Percentiles rank a stretch among this genome's conserved stretches.
Evolutionary conservation across 345 rosid genomes (phyloP).

Genomic region (Populus nigra): DNA sequence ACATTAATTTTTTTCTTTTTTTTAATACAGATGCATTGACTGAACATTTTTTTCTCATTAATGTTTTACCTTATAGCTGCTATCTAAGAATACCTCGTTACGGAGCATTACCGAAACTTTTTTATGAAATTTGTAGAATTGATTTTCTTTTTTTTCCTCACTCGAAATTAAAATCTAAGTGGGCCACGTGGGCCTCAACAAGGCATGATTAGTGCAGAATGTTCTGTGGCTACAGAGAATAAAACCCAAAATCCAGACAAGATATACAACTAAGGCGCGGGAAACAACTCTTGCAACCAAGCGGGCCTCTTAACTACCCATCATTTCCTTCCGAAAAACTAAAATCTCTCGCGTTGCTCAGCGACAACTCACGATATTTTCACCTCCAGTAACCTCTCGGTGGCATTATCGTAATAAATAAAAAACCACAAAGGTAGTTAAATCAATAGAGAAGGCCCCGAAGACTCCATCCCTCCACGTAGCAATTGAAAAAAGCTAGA

Average conservation of each 20-base stretch:
- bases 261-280: not conserved
- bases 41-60: too few relatives aligned
- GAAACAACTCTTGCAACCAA: not conserved
- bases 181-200: not conserved
- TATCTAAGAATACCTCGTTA: too few relatives aligned
- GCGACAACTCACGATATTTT: not conserved
- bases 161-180: not conserved
- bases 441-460: constrained; percentile 7
- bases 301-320: not conserved
- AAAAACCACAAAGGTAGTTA: not conserved
- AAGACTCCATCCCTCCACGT: constrained; percentile 25
- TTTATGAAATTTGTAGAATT: not conserved
- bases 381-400: not conserved
- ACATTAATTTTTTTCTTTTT: too few relatives aligned
- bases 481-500: constrained; percentile 27
- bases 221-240: not conserved
- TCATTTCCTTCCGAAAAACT: not conserved
- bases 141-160: not conserved
- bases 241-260: not conserved
- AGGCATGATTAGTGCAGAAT: not conserved
- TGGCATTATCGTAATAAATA: constrained; percentile 4
- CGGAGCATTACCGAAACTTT: too few relatives aligned
- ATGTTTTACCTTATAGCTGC: too few relatives aligned
- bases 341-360: not conserved
- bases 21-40: too few relatives aligned